Percentiles rank a stretch among this genome's conserved stretches.
Evolutionary conservation across 768 basidiomycete species (phyloP).

Genomic region (Lactarius deliciosus): DNA sequence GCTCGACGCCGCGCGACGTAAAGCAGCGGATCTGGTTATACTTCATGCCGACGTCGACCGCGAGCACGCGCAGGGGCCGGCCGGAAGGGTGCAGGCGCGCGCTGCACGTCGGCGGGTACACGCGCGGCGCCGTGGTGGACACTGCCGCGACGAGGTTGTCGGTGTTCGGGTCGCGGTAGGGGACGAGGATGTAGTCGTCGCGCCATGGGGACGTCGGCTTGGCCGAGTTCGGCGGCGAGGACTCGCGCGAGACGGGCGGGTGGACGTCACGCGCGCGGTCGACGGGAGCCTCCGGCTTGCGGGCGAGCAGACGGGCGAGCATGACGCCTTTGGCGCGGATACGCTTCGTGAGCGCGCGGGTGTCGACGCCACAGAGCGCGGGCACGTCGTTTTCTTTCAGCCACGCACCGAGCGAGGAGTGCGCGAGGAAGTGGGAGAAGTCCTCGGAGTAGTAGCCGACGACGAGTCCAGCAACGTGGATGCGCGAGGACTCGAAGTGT

Average conservation of each 20-base stretch:
- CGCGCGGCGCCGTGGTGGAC: conserved; percentile 64
- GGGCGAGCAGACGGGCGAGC: conserved; percentile 80
- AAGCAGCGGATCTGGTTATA: conserved; percentile 99
- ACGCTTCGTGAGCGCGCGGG: conserved; percentile 93
- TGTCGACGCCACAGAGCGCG: conserved; percentile 95
- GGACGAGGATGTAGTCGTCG: conserved; percentile 77
- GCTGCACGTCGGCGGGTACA: conserved; percentile 61
- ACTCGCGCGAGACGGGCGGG: conserved; percentile 46
- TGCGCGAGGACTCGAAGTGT: conserved; percentile 92
- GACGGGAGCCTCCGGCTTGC: conserved; percentile 49
- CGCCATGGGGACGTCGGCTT: conserved; percentile 56
- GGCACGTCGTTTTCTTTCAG: conserved; percentile 93
- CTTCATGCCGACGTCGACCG: conserved; percentile 99
- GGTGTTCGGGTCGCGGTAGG: conserved; percentile 86
- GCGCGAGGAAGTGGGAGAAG: conserved; percentile 92
- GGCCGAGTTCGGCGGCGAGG: conserved; percentile 48
- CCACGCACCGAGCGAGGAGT: conserved; percentile 86
- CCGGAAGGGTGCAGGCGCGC: conserved; percentile 74
- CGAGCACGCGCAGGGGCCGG: conserved; percentile 78
- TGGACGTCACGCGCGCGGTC: conserved; percentile 39
- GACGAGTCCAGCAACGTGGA: conserved; percentile 89
- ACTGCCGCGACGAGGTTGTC: conserved; percentile 90
- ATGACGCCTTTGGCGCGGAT: conserved; percentile 93
- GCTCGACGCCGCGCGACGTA: conserved; percentile 83
- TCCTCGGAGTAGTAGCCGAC: conserved; percentile 93